Evolutionary conservation across 108 stramenopile species (phyloP), one percentile per base, ranked within the genome.

Genomic region (Seminavis robusta): DNA sequence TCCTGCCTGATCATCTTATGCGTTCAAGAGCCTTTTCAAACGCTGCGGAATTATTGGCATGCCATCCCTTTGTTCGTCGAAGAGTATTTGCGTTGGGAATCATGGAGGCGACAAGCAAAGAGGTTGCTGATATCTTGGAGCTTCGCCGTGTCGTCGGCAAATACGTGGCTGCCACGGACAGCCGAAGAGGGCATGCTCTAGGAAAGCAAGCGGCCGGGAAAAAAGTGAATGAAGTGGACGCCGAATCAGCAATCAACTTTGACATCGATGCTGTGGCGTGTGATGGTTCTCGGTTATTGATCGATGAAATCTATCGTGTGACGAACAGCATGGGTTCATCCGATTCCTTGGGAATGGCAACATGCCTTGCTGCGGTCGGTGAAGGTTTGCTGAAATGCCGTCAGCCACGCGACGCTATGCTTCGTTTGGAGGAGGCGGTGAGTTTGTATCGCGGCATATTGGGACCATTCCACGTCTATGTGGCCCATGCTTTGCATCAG

Each of bases 331-430:
- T 54, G 60, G 67, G 49, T 38, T 59, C 76, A 8, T 53, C 79
- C 3, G 83, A 74, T 44, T 77, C 79, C 10, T 49, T 92, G 21
- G 80, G 81, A 38, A 70, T 80, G 58, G 86, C 86, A 17, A 84
- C 87, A 52, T 92, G 86, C 52, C 65, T 92, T 17, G 85, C 86
- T 15, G 80, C 84, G 8, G 80, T 92, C n/a, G 90, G 90, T 10
- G 90, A 92, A 57, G 80, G 81, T 29, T 63, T 92, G 33, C 63
- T 81, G 48, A 88, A 88, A 52, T 67, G 80, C 31, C 70, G 80
- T 0, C 90, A 88, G 52, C 84, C 86, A 2, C 60, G 77, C 21
- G 90, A 92, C 49, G 86, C 86, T 13, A 84, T 83, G 63, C 67
- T 81, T 26, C 74, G 86, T 2, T 59, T 92, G 25, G 90, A 92